Evolutionary conservation across 208 protist species (phyloP), one percentile per base, ranked within the genome.

Genomic region (Trypanosoma conorhini): DNA sequence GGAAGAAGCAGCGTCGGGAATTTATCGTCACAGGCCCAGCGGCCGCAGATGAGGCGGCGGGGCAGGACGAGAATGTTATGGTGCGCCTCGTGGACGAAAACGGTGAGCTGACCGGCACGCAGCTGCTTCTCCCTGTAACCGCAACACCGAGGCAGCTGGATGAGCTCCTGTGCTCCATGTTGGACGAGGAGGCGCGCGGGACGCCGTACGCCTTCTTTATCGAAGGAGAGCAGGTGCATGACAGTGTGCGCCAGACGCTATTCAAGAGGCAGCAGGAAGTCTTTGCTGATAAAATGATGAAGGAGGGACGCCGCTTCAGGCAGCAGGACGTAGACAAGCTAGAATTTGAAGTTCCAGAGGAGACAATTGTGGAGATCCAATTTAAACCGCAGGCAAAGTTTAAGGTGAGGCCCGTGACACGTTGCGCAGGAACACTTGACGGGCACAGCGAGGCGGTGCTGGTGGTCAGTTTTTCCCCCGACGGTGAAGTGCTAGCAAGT

Each of bases 311-410:
- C 13, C 86, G 90, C 44, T 84, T 97, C 33, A 80, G 87, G 35
- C 82, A 82, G 42, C 75, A 91, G 64, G 87, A 95, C 66, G 83
- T 96, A 48, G 87, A 93, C 30, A 86, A 86, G 62, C 72, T 93
- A 38, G 70, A 81, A 51, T 95, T 96, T 78, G 80, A 81, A 38
- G 60, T 83, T 19, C 89, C 88, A 44, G 89, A 93, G 72, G 92
- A 98, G 76, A 88, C 85, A 35, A 81, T 89, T 55, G 80, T 97
- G 12, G 79, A 94, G 30, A 96, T 99, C 63, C 71, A 86, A 35
- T 99, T 96, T 85, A 91, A 93, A 72, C 98, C 98, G 55, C 98
- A 99, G 76, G 97, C 98, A 5, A 86, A 99, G n/a, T 99, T 99
- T 80, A 86, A 88, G 44, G 98, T 99, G 17, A 82, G 88, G 17